phyloP scores from a whole-genome alignment of 1,284 basidiomycete species.

The Ganoderma sp. region DNA sequence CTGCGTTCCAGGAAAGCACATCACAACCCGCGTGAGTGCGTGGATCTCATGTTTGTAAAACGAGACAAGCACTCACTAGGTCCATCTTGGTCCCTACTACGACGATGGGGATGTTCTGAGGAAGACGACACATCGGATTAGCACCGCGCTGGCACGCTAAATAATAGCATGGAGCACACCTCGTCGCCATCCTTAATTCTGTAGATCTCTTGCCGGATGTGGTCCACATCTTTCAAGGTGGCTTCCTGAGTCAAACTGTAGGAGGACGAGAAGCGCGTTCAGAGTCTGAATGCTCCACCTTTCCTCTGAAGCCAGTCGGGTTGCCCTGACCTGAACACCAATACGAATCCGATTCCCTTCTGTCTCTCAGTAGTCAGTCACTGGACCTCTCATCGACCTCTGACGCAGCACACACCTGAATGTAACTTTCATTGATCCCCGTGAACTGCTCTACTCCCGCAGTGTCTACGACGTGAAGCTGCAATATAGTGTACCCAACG shows the following conservation, averaged over 20 bases:
- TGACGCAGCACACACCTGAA: slow-evolving; percentile 56
- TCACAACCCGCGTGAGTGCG: not conserved
- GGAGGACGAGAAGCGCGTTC: slow-evolving; percentile 8
- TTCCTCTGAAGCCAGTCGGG: slow-evolving; percentile 16
- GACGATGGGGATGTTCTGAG: slow-evolving; percentile 76
- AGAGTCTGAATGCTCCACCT: not conserved
- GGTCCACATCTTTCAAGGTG: slow-evolving; percentile 78
- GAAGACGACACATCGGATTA: slow-evolving; percentile 3
- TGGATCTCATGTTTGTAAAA: not conserved
- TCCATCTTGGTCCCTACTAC: slow-evolving; percentile 91
- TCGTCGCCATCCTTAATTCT: slow-evolving; percentile 74
- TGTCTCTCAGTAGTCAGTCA: slow-evolving; percentile 36
- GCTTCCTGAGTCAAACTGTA: slow-evolving; percentile 77
- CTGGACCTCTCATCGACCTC: not conserved
- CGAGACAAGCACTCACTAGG: slow-evolving; percentile 47
- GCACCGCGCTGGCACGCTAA: too few species aligned
- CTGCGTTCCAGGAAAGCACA: slow-evolving; percentile 20
- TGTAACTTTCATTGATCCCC: slow-evolving; percentile 79
- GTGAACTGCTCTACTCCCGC: slow-evolving; percentile 90
- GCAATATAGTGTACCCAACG: slow-evolving; percentile 12
- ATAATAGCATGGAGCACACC: slow-evolving; percentile 46
- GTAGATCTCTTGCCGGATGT: slow-evolving; percentile 80
- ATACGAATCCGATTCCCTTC: slow-evolving; percentile 78
- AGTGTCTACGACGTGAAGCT: slow-evolving; percentile 89
- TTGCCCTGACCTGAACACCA: slow-evolving; percentile 73